Percentiles rank a stretch among this genome's conserved stretches.
Evolutionary conservation across 169 alveolate genomes (phyloP).

Genomic region (Amoebophrya sp.): DNA sequence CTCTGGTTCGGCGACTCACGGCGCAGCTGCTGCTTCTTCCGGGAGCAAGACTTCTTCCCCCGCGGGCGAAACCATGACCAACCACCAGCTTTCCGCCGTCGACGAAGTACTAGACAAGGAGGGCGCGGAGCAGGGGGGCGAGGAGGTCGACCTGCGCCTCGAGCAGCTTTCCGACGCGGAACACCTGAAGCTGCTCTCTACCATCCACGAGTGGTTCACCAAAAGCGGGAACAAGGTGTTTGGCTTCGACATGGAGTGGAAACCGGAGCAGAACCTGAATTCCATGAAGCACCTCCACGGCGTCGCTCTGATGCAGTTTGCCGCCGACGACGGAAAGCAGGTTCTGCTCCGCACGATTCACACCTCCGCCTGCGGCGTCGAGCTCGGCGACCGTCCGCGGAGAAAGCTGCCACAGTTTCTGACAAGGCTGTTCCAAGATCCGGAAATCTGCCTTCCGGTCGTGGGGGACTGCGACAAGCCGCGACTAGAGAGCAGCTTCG

Average conservation of each 20-base stretch:
- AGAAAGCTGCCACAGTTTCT: not conserved
- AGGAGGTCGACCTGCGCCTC: no score
- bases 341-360: not conserved
- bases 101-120: no score
- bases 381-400: not conserved
- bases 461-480: conserved; percentile 5
- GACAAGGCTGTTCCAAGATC: not conserved
- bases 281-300: not conserved
- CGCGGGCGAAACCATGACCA: no score
- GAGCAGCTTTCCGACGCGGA: no score
- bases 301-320: not conserved
- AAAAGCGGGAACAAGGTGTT: not conserved
- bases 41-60: no score
- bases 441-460: not conserved
- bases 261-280: not conserved
- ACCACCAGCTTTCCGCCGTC: no score
- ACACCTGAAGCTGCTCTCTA: no score
- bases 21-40: no score
- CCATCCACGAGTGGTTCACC: not conserved
- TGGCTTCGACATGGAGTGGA: not conserved
- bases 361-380: not conserved
- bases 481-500: not conserved
- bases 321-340: not conserved
- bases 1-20: no score
- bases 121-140: no score